A percentile compares a stretch with the other conserved stretches of the same genome.
Conservation (phyloP, 108 stramenopile species). For the Cyclotella choctawhatcheeana region DNA sequence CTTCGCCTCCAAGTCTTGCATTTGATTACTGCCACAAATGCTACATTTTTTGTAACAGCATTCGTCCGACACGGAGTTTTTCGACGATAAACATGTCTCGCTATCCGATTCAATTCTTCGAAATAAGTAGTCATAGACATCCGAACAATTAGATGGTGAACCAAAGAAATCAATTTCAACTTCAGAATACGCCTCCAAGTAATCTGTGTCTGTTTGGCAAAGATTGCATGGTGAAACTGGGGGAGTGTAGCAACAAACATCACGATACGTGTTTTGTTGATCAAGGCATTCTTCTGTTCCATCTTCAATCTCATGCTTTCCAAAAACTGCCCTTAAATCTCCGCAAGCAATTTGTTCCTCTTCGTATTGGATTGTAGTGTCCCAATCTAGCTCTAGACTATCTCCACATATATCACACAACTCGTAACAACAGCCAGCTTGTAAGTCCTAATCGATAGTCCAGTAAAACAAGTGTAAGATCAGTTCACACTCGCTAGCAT, state of each 20-base stretch:
- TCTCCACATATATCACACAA: conserved; percentile 51
- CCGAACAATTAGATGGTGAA: conserved; percentile 43
- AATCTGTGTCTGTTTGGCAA: conserved; percentile 46
- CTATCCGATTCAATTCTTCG: conserved; percentile 45
- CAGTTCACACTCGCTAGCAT: too few relatives aligned
- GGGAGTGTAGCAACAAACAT: conserved; percentile 52
- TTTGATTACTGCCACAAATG: conserved; percentile 34
- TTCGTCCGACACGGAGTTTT: conserved; percentile 32
- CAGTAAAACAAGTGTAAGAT: too few relatives aligned
- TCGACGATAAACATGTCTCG: conserved; percentile 40
- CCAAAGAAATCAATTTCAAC: conserved; percentile 50
- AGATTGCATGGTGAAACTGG: conserved; percentile 45
- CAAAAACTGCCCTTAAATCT: conserved; percentile 52
- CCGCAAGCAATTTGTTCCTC: conserved; percentile 45
- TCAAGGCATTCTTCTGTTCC: conserved; percentile 25
- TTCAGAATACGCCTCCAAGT: conserved; percentile 45
- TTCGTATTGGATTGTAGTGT: conserved; percentile 47
- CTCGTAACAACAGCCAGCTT: conserved; percentile 45
- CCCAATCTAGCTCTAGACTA: conserved; percentile 43
- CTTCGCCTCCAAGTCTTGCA: conserved; percentile 40
- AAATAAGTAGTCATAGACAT: conserved; percentile 47
- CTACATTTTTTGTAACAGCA: conserved; percentile 54
- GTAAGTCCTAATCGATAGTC: conserved; percentile 14
- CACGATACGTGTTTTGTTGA: conserved; percentile 26
- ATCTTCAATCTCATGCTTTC: conserved; percentile 46